phyloP scores from a whole-genome alignment of 805 yeast genomes.

The Lipomyces mesembrius region DNA sequence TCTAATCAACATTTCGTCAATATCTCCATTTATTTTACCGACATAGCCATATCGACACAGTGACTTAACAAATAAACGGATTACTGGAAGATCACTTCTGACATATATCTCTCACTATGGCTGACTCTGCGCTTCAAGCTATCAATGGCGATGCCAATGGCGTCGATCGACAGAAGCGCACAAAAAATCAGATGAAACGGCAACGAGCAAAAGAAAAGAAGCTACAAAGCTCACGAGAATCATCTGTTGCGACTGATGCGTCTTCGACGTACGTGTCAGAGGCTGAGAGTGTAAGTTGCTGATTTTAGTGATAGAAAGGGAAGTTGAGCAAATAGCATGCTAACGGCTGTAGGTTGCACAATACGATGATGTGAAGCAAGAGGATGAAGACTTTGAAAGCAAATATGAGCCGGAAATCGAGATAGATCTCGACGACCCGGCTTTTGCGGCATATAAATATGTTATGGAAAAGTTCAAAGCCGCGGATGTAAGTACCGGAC shows the following conservation, averaged over 20 bases:
- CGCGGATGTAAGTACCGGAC: conserved; percentile 26
- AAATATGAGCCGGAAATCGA: conserved; percentile 1
- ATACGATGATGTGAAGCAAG: conserved; percentile 19
- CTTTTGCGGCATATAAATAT: conserved; percentile 46
- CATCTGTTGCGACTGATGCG: conserved; percentile 16
- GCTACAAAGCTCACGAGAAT: conserved; percentile 21
- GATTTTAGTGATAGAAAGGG: neutral
- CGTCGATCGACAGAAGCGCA: conserved; percentile 18
- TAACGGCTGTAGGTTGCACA: conserved; percentile 7
- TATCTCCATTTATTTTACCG: neutral
- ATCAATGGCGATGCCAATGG: neutral
- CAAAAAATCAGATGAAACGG: conserved; percentile 32
- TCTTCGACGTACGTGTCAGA: conserved; percentile 10
- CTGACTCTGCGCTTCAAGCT: neutral
- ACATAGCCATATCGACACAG: neutral
- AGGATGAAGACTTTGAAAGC: conserved; percentile 5
- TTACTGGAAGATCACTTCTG: neutral
- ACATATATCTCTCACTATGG: neutral
- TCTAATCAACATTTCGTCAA: neutral
- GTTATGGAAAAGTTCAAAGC: conserved; percentile 49
- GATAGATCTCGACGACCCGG: conserved; percentile 42
- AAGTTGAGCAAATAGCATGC: neutral
- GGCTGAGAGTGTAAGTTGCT: conserved; percentile 15
- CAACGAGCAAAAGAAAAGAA: conserved; percentile 30
- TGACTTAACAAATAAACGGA: neutral